Base-by-base conservation (phyloP, 2,329 filamentous ascomycete species). In the Juglanconis oblonga region DNA sequence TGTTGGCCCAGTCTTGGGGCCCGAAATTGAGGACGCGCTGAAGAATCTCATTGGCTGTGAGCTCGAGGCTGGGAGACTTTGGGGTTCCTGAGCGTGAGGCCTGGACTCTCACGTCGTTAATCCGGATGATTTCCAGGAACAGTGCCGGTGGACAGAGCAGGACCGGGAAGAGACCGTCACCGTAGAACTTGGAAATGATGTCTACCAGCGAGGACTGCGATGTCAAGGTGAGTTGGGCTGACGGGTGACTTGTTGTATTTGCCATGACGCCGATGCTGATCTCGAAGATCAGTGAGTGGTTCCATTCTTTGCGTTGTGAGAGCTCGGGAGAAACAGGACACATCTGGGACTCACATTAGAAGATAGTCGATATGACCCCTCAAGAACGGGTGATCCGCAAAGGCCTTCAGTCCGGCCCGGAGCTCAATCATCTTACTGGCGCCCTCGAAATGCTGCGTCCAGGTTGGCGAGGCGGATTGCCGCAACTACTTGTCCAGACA, bases 211-310 rank as follows among this genome's bases (percentile, higher is more conserved):
- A 67, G 13, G 71, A 52, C 40, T 71, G 68, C 5, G 56, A 55
- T 0, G 68, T 63, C 42, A 68, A 68, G 7, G 65, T 36, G 14
- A 76, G 64, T 48, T 73, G 64, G 24, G 67, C 65, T 31, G 73
- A 68, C 4, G 74, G 73, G 1, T 69, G 72, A 5, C 51, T 53
- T 2, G 74, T 72, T 2, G 74, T 76, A 54, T 77, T 73, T 2
- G 67, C 71, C 5, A 74, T 67, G 3, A 74, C 68, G 0, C 69
- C 52, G 35, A 56, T 56, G 56, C 74, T 75, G 24, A 33, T 13
- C 6, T 33, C 17, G 38, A 17, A 11, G 11, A 42, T 68, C 55
- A 68, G 64, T 54, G 36, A 44, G 7, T 10, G 36, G 31, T 35
- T 7, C 24, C 10, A 17, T 9, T 11, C n/a, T 5, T 24, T 24